Conservation (phyloP, 768 basidiomycete genomes). For the Leucogyrophana mollusca region DNA sequence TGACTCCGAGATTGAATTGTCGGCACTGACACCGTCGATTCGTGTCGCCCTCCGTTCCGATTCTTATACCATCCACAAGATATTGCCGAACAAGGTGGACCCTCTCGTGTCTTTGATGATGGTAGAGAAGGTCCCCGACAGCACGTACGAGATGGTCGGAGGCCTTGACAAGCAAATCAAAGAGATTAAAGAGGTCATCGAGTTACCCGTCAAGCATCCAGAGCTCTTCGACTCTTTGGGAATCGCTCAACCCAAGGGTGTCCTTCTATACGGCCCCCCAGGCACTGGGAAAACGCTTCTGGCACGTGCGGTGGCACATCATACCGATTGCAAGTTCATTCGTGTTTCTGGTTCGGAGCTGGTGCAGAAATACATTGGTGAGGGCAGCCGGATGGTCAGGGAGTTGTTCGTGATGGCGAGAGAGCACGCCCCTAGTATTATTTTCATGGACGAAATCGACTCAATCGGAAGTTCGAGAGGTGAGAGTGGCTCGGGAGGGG, state of each 20-base stretch:
- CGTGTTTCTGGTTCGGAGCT: constrained; percentile 91
- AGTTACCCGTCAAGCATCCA: constrained; percentile 95
- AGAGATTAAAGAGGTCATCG: constrained; percentile 99
- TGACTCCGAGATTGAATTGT: constrained; percentile 81
- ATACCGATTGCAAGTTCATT: constrained; percentile 98
- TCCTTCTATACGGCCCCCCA: constrained; percentile 92
- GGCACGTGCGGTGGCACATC: constrained; percentile 94
- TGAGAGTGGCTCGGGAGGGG: constrained; percentile 72
- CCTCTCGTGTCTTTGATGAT: constrained; percentile 99
- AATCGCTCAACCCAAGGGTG: constrained; percentile 96
- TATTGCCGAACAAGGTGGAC: constrained; percentile 96
- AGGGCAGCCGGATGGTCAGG: constrained; percentile 94
- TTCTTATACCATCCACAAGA: constrained; percentile 94
- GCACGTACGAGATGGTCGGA: constrained; percentile 99
- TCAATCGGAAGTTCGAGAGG: constrained; percentile 93
- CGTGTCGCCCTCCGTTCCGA: constrained; percentile 96
- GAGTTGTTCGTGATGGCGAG: constrained; percentile 98
- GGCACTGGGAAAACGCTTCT: constrained; percentile 96
- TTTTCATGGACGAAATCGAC: constrained; percentile 99
- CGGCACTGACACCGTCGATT: constrained; percentile 75
- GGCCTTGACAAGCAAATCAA: constrained; percentile 98
- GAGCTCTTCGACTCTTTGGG: constrained; percentile 95
- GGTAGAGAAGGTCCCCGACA: constrained; percentile 99
- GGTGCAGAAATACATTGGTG: constrained; percentile 98
- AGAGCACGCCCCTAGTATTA: constrained; percentile 96